Base-by-base conservation (phyloP, 2,329 filamentous ascomycete species). In the Aspergillus spinulosporus region DNA sequence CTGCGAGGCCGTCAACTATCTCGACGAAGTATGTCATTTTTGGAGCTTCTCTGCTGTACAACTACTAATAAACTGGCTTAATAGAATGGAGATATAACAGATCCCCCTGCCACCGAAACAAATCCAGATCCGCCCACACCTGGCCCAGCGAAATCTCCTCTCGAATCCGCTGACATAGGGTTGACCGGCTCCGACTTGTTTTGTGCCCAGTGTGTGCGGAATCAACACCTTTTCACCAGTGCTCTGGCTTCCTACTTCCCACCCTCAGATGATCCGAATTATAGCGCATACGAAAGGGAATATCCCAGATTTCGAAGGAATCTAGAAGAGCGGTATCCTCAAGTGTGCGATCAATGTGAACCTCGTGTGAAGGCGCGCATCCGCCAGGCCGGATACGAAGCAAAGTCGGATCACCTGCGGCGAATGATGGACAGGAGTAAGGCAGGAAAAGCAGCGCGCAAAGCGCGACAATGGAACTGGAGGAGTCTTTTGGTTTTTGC, bases 1-100 rank as follows among this genome's bases (percentile, higher is more conserved):
- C 59, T 99, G 94, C 79, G 89, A 94, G 66, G 89, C 92, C 14
- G 86, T 88, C 57, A 99, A 97, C 74, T 89, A 90, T 76, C 80
- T 97, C 32, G 94, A 99, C 71, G 82, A 93, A 78, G 92, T 94
- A 76, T 57, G 78, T 70, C 46, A 43, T 26, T 40, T 49, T 56
- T 15, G 15, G 31, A 34, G 56, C 47, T 43, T 32, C 52, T 53
- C 21, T 48, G 8, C 61, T 66, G 50, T 67, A 32, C 45, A 29
- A 36, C 56, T 58, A 46, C 34, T 37, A 11, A 58, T 44, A 44
- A 64, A 57, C 21, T 63, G 64, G 61, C 26, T 8, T 60, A 26
- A 15, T 67, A 94, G 89, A 85, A 90, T 71, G 93, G 93, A 67
- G 86, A 95, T 49, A 94, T 97, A 62, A 88, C 90, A 54, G 93